These are phyloP conservation scores for Pisolithus sp. DNA, from an alignment of 768 basidiomycete genomes.

Conservation along the genomic window DNA sequence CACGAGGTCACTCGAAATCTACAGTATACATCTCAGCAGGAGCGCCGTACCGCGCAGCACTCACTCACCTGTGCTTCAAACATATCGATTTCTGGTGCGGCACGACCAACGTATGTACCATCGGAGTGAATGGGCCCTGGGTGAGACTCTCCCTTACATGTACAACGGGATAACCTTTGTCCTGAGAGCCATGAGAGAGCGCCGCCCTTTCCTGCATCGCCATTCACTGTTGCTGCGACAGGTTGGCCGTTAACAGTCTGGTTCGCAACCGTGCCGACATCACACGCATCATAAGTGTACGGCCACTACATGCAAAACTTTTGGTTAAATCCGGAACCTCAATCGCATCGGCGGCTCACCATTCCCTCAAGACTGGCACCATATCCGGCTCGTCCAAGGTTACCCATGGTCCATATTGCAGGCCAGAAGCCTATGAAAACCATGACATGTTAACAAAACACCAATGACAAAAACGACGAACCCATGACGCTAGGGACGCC, in stretches of 20 bases:
- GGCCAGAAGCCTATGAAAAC: slow-evolving; percentile 40
- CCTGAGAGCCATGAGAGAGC: slow-evolving; percentile 70
- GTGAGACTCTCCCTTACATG: slow-evolving; percentile 75
- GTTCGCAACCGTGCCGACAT: slow-evolving; percentile 77
- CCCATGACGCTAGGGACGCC: slow-evolving; percentile 60
- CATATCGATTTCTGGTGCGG: slow-evolving; percentile 87
- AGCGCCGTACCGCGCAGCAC: slow-evolving; percentile 11
- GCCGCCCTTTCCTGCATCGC: slow-evolving; percentile 41
- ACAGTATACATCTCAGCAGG: slow-evolving; percentile 16
- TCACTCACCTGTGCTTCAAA: slow-evolving; percentile 65
- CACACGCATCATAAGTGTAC: slow-evolving; percentile 68
- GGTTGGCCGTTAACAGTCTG: slow-evolving; percentile 73
- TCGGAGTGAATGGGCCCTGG: slow-evolving; percentile 74
- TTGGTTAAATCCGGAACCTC: not conserved
- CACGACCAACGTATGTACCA: slow-evolving; percentile 71
- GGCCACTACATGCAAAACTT: slow-evolving; percentile 43
- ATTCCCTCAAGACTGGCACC: slow-evolving; percentile 56
- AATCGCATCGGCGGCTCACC: slow-evolving; percentile 21
- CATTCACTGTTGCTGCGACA: slow-evolving; percentile 50
- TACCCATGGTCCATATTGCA: slow-evolving; percentile 56
- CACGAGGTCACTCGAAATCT: slow-evolving; percentile 41
- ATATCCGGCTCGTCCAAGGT: slow-evolving; percentile 58
- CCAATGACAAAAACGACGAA: slow-evolving; percentile 2
- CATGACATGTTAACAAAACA: slow-evolving; percentile 2
- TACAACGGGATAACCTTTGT: slow-evolving; percentile 80